Evolutionary conservation across 352 stramenopile species (phyloP), one percentile per base, ranked within the genome.

Genomic region (Pythium utonaiense): DNA sequence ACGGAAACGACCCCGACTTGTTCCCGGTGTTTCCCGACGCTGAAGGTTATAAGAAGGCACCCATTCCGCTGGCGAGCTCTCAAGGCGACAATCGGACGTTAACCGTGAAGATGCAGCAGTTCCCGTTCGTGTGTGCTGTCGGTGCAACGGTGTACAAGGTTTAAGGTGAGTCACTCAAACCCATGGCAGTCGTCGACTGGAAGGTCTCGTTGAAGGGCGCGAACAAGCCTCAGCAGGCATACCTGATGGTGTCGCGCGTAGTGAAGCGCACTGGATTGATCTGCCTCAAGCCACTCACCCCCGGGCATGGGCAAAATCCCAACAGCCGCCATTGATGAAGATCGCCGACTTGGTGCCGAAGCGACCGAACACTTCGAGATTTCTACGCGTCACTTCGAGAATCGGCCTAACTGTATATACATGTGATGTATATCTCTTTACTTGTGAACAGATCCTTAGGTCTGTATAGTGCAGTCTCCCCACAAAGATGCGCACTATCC

Each of bases 131-230:
- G 0, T 67, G 58, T 36, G 64, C 64, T 21, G 64, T 67, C 9
- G 64, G 64, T 2, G 59, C 54, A 3, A 71, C 64, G 0, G 54
- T 67, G 1, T 68, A 67, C 49, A 71, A 67, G 25, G 64, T 71
- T 7, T 54, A 71, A 56, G 64, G 64, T 2, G 64, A 67, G 28
- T 67, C 59, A 17, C 44, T 71, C 6, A 52, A 54, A 14, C 56
- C 53, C 0, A 48, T 67, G 24, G 55, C 41, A 21, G 54, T 71
- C 12, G 51, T 62, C 10, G 55, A 72, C 36, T 72, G 65, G 65
- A 72, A 63, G 25, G 17, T 41, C 22, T n/a, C n/a, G 10, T 12
- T 28, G 9, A 45, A 44, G 25, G 34, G 50, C 19, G 60, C 33
- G 0, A 72, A 72, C 30, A 34, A 24, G 17, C 64, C 53, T 3